A percentile compares a stretch with the other conserved stretches of the same genome.
Evolutionary conservation across 306 rosid genomes (phyloP).

Genomic region (Glycine latifolia): DNA sequence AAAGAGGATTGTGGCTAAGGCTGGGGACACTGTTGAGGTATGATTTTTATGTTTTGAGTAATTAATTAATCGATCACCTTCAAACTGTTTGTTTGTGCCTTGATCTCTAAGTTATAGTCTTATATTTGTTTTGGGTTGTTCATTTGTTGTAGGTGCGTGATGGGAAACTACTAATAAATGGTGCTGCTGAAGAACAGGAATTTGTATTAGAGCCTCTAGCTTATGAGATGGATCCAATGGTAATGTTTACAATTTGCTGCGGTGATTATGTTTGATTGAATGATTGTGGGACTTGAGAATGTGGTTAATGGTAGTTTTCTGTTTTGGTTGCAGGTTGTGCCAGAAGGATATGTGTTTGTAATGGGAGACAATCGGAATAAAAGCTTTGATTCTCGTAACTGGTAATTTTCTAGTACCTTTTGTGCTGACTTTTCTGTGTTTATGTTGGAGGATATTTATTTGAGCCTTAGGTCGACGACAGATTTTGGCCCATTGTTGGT

Average conservation of each 20-base stretch:
- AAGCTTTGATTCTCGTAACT: slow-evolving; percentile 92
- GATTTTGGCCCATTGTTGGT: slow-evolving; percentile 38
- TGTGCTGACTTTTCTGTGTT: slow-evolving; percentile 43
- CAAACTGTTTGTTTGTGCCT: not conserved
- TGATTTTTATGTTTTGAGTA: slow-evolving; percentile 17
- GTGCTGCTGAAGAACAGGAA: slow-evolving; percentile 73
- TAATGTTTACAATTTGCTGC: slow-evolving; percentile 43
- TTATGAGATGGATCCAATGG: slow-evolving; percentile 81
- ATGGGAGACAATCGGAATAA: slow-evolving; percentile 97
- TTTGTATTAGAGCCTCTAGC: slow-evolving; percentile 79
- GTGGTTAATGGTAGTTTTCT: slow-evolving; percentile 11
- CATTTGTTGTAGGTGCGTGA: slow-evolving; percentile 62
- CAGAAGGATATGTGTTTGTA: slow-evolving; percentile 90
- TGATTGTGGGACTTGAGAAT: slow-evolving; percentile 2
- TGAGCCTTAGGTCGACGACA: slow-evolving; percentile 37
- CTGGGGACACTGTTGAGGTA: slow-evolving; percentile 90
- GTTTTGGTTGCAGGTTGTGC: slow-evolving; percentile 73
- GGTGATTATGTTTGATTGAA: slow-evolving; percentile 8
- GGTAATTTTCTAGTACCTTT: slow-evolving; percentile 63
- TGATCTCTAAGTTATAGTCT: slow-evolving; percentile 19
- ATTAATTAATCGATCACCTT: not conserved
- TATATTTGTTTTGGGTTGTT: not conserved
- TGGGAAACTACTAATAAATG: slow-evolving; percentile 86
- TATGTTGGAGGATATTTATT: slow-evolving; percentile 15
- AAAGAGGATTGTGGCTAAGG: slow-evolving; percentile 92